A percentile compares a stretch with the other conserved stretches of the same genome.
phyloP scores from a whole-genome alignment of 345 rosid genomes.

The Eucalyptus globulus region DNA sequence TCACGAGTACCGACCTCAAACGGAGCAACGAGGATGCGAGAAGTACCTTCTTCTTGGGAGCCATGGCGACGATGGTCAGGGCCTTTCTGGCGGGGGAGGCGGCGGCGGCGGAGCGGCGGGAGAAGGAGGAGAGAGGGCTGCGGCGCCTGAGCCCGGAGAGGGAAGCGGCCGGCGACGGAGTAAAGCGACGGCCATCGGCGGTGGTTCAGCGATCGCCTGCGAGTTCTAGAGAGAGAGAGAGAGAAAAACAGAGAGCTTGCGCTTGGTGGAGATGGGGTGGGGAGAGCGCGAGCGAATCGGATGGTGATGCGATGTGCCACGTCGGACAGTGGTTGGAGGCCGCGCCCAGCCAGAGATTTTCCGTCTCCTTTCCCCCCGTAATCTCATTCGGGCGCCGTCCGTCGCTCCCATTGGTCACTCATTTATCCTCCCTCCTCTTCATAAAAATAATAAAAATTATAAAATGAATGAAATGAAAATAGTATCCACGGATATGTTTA shows the following conservation, averaged over 20 bases:
- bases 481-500: too few relatives aligned
- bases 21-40: neutral
- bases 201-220: neutral
- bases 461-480: neutral
- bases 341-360: neutral
- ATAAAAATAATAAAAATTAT: rapidly evolving
- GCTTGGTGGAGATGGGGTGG: neutral
- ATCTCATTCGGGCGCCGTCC: neutral
- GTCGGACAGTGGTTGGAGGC: neutral
- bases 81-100: constrained; percentile 12
- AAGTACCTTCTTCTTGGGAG: constrained; percentile 66
- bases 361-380: neutral
- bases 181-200: constrained; percentile 38
- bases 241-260: neutral
- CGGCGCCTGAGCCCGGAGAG: constrained; percentile 7
- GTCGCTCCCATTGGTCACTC: neutral
- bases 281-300: neutral
- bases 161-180: constrained; percentile 36
- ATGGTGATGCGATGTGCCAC: neutral
- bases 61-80: constrained; percentile 61
- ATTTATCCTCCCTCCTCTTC: neutral
- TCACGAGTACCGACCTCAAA: neutral
- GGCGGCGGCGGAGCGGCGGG: neutral
- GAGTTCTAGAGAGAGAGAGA: neutral
- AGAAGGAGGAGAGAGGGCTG: constrained; percentile 6